Conservation (phyloP, 2,329 filamentous ascomycete species). For the Cordyceps pruinosa region DNA sequence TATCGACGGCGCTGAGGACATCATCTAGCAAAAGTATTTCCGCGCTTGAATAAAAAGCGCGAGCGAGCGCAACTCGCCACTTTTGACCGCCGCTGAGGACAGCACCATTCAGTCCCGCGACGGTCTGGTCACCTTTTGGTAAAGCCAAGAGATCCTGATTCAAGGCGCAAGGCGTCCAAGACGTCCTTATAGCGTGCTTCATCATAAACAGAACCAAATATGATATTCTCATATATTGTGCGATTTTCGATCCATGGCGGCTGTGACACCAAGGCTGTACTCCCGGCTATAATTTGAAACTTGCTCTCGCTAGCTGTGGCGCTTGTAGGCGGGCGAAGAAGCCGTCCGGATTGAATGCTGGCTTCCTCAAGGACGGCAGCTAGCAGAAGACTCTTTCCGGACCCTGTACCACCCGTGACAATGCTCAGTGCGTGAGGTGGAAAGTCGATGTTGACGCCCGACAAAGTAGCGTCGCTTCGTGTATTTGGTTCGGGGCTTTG, state of each 20-base stretch:
- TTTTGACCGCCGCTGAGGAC: conserved; percentile 40
- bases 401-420: conserved; percentile 62
- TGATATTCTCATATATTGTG: conserved; percentile 38
- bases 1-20: conserved; percentile 24
- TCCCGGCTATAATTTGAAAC: not conserved
- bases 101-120: conserved; percentile 36
- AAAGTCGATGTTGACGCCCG: conserved; percentile 52
- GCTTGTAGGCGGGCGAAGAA: conserved; percentile 39
- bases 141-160: conserved; percentile 37
- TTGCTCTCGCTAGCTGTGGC: conserved; percentile 21
- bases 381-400: conserved; percentile 63
- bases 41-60: conserved; percentile 38
- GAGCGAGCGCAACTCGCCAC: conserved; percentile 38
- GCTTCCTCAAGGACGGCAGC: conserved; percentile 62
- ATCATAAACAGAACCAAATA: conserved; percentile 35
- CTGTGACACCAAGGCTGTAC: conserved; percentile 39
- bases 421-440: conserved; percentile 57
- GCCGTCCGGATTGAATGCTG: conserved; percentile 51
- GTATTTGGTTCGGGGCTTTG: not conserved
- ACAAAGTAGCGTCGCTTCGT: conserved; percentile 42
- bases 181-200: conserved; percentile 37
- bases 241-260: conserved; percentile 41
- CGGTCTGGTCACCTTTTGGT: conserved; percentile 35
- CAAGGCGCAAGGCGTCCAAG: conserved; percentile 38
- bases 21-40: conserved; percentile 42